Evolutionary conservation across 345 rosid genomes (phyloP).

Genomic region (Limnanthes douglasii): DNA sequence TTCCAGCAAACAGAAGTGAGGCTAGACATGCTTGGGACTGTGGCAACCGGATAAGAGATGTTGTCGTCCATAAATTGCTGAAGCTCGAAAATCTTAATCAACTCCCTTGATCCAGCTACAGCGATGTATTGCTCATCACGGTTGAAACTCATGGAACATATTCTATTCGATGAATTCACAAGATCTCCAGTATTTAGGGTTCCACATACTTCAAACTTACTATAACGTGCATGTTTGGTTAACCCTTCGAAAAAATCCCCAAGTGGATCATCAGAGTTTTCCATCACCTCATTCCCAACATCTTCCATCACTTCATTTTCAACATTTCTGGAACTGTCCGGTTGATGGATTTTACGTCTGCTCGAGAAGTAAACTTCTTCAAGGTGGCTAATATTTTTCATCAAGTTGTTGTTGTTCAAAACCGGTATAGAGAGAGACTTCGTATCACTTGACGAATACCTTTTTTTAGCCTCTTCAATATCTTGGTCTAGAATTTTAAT

Average conservation of each 20-base stretch:
- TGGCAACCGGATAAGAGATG: conserved; percentile 71
- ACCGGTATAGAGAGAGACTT: conserved; percentile 17
- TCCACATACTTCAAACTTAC: conserved; percentile 66
- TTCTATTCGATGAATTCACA: conserved; percentile 57
- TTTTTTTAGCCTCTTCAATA: conserved; percentile 50
- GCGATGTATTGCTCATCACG: conserved; percentile 71
- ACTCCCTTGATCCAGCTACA: conserved; percentile 85
- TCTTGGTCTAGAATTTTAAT: conserved; percentile 50
- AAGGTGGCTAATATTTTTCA: conserved; percentile 44
- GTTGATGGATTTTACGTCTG: conserved; percentile 36
- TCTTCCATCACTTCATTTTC: too few species aligned
- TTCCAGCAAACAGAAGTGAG: conserved; percentile 91
- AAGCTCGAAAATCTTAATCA: conserved; percentile 73
- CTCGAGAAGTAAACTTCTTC: conserved; percentile 69
- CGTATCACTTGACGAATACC: conserved; percentile 16
- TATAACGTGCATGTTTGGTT: conserved; percentile 65
- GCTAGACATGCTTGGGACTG: conserved; percentile 70
- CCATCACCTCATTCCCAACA: too few species aligned
- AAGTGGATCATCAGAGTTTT: conserved; percentile 26
- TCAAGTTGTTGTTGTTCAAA: conserved; percentile 30
- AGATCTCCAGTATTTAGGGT: conserved; percentile 60
- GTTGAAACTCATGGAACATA: conserved; percentile 70
- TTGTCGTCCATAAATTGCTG: conserved; percentile 54
- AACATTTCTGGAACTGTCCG: conserved; percentile 16
- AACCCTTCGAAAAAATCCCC: conserved; percentile 65